These are phyloP conservation scores for Elaphomyces granulatus DNA, from an alignment of 495 filamentous ascomycete genomes.

Conservation along the genomic window DNA sequence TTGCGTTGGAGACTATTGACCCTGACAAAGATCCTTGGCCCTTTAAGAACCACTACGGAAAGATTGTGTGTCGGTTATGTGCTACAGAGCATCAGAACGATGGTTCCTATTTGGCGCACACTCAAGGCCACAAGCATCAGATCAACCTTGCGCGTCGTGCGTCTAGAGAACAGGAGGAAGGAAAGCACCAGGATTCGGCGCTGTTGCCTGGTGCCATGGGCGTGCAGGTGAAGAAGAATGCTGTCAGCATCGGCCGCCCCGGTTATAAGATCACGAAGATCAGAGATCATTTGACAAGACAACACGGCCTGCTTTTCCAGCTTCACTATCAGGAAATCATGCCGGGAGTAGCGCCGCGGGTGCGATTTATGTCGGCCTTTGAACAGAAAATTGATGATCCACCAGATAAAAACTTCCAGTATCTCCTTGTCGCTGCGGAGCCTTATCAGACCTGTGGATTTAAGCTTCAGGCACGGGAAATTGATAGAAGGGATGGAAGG, in stretches of 20 bases:
- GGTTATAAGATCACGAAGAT: slow-evolving; percentile 98
- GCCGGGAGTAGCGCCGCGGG: slow-evolving; percentile 56
- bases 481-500: slow-evolving; percentile 73
- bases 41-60: slow-evolving; percentile 99
- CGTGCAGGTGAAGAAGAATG: slow-evolving; percentile 70
- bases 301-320: slow-evolving; percentile 86
- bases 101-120: slow-evolving; percentile 97
- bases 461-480: slow-evolving; percentile 88
- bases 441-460: slow-evolving; percentile 96
- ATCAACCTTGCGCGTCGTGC: slow-evolving; percentile 96
- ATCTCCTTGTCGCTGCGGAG: slow-evolving; percentile 88
- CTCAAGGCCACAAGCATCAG: slow-evolving; percentile 97
- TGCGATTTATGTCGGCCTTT: slow-evolving; percentile 94
- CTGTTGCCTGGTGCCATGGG: slow-evolving; percentile 57
- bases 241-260: slow-evolving; percentile 93
- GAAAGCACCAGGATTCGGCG: slow-evolving; percentile 55
- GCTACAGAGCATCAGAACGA: slow-evolving; percentile 98
- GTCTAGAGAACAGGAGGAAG: slow-evolving; percentile 85
- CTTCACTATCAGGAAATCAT: slow-evolving; percentile 89
- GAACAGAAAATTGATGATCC: slow-evolving; percentile 92
- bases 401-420: slow-evolving; percentile 90
- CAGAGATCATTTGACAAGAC: slow-evolving; percentile 75
- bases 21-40: slow-evolving; percentile 99
- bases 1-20: slow-evolving; percentile 97
- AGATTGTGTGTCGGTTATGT: slow-evolving; percentile 94